phyloP scores from a whole-genome alignment of 495 filamentous ascomycete species.

The Xylaria longipes region DNA sequence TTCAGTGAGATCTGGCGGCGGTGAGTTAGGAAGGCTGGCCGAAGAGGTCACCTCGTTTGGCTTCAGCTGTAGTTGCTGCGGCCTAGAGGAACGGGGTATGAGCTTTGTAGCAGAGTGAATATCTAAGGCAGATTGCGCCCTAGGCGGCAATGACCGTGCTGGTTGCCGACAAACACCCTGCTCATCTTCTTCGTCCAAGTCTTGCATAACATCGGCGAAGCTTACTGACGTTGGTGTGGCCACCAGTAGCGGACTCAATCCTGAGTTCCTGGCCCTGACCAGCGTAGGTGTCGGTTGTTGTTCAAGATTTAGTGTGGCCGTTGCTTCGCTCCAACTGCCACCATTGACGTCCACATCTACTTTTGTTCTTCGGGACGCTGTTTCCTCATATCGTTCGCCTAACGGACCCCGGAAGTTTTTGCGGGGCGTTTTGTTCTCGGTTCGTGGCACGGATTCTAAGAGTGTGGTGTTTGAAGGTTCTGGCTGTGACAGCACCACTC shows the following conservation, averaged over 20 bases:
- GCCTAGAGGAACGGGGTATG: slow-evolving; percentile 40
- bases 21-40: slow-evolving; percentile 35
- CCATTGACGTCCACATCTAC: slow-evolving; percentile 26
- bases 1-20: slow-evolving; percentile 32
- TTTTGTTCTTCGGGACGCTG: slow-evolving; percentile 24
- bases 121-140: slow-evolving; percentile 37
- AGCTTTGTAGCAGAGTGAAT: slow-evolving; percentile 32
- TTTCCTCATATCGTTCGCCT: slow-evolving; percentile 21
- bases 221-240: slow-evolving; percentile 28
- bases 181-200: slow-evolving; percentile 22
- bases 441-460: slow-evolving; percentile 10
- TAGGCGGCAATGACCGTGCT: slow-evolving; percentile 25
- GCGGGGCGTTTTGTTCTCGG: slow-evolving; percentile 22
- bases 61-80: slow-evolving; percentile 40
- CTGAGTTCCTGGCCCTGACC: slow-evolving; percentile 2
- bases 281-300: slow-evolving; percentile 25
- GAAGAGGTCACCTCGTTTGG: slow-evolving; percentile 33
- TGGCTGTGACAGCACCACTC: slow-evolving; percentile 20
- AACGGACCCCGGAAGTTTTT: slow-evolving; percentile 12
- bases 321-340: slow-evolving; percentile 46
- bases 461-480: slow-evolving; percentile 5
- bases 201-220: slow-evolving; percentile 32
- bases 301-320: slow-evolving; percentile 43
- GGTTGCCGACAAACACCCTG: slow-evolving; percentile 17
- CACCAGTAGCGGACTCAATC: slow-evolving; percentile 24